phyloP scores from a whole-genome alignment of 768 basidiomycete species.

The Suillus tomentosus region DNA sequence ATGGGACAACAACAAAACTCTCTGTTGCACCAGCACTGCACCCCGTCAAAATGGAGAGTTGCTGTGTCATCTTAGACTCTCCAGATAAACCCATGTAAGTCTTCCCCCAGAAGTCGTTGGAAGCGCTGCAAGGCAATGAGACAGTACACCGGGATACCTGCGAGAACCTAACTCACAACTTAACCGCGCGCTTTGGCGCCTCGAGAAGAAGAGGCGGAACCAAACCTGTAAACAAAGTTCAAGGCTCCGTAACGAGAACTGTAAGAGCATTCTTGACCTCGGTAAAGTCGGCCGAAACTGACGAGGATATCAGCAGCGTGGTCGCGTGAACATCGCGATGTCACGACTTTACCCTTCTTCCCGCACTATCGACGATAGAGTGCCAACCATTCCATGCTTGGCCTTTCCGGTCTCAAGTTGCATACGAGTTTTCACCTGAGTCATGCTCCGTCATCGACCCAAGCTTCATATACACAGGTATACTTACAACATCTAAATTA shows the following conservation, averaged over 20 bases:
- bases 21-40: slow-evolving; percentile 96
- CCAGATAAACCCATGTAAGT: slow-evolving; percentile 64
- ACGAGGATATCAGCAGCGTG: slow-evolving; percentile 12
- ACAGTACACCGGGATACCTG: background rate
- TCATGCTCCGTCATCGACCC: slow-evolving; percentile 13
- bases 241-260: background rate
- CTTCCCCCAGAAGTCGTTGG: slow-evolving; percentile 97
- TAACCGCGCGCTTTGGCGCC: slow-evolving; percentile 97
- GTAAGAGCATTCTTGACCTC: slow-evolving; percentile 51
- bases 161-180: slow-evolving; percentile 62
- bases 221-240: slow-evolving; percentile 53
- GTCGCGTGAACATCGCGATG: slow-evolving; percentile 20
- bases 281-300: slow-evolving; percentile 83
- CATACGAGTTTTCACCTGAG: slow-evolving; percentile 96
- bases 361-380: slow-evolving; percentile 78
- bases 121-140: slow-evolving; percentile 49
- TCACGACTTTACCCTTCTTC: slow-evolving; percentile 78
- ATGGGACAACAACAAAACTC: slow-evolving; percentile 93
- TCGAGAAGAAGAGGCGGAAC: slow-evolving; percentile 95
- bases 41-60: slow-evolving; percentile 87
- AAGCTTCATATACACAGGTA: background rate
- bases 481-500: slow-evolving; percentile 83
- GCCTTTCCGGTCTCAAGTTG: slow-evolving; percentile 90
- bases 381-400: slow-evolving; percentile 76
- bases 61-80: slow-evolving; percentile 83